Conservation (phyloP, 1,284 basidiomycete species). For the Tilletia caries region DNA sequence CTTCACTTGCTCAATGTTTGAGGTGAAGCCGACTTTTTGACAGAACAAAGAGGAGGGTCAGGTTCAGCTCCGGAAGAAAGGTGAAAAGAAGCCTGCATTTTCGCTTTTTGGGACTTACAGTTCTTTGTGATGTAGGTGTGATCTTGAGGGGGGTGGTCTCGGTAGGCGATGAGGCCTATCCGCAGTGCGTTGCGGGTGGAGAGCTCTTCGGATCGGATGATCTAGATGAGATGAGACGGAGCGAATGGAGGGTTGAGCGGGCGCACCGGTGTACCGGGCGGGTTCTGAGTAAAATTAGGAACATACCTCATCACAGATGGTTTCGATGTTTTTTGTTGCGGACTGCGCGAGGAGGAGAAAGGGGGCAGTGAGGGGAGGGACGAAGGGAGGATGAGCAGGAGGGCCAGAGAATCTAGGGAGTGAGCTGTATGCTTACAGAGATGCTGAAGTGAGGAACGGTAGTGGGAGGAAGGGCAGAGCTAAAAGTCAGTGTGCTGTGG, state of each 20-base stretch:
- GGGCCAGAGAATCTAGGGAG: no score
- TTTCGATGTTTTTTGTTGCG: constrained; percentile 95
- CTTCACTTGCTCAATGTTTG: constrained; percentile 81
- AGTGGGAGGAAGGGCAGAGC: background rate
- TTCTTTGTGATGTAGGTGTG: constrained; percentile 71
- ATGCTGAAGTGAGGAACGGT: constrained; percentile 19
- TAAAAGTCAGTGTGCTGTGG: no score
- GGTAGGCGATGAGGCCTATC: constrained; percentile 64
- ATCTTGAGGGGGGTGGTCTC: constrained; percentile 50
- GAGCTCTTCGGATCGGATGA: constrained; percentile 89
- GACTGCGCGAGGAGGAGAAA: no score
- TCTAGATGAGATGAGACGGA: constrained; percentile 52
- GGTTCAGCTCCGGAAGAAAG: background rate
- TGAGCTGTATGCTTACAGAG: constrained; percentile 19
- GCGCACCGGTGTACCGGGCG: no score
- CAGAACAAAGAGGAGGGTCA: background rate
- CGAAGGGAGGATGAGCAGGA: constrained; percentile 5
- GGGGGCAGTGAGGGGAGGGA: no score
- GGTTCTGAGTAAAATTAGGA: background rate
- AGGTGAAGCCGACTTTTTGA: constrained; percentile 78
- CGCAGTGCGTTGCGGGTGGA: constrained; percentile 75
- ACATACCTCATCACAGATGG: constrained; percentile 76
- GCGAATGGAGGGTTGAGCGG: background rate
- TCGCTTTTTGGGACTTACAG: no score
- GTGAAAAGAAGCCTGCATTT: no score